These are phyloP conservation scores for Hemileccinum rubropunctum DNA, from an alignment of 768 basidiomycete species.

Conservation along the genomic window DNA sequence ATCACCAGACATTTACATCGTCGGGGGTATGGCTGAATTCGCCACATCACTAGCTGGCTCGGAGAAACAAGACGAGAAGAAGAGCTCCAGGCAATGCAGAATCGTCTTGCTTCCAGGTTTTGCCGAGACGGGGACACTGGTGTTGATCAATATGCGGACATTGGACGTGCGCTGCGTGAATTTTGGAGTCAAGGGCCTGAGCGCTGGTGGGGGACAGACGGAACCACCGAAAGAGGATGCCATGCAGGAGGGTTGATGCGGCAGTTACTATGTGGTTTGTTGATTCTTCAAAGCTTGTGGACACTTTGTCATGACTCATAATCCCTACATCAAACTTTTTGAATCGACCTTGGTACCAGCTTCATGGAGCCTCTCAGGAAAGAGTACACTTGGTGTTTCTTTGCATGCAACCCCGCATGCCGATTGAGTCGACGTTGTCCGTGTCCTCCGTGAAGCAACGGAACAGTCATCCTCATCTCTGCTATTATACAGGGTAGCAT, in stretches of 20 bases:
- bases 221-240: slow-evolving; percentile 5
- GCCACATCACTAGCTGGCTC: slow-evolving; percentile 62
- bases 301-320: too few species aligned
- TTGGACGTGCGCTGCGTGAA: slow-evolving; percentile 64
- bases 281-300: too few species aligned
- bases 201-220: slow-evolving; percentile 14
- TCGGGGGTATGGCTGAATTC: slow-evolving; percentile 90
- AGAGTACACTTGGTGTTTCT: too few species aligned
- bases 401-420: too few species aligned
- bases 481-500: too few species aligned
- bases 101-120: slow-evolving; percentile 84
- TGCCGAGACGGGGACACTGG: slow-evolving; percentile 70
- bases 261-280: background rate
- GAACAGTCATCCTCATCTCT: too few species aligned
- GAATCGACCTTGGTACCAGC: too few species aligned
- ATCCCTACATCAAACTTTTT: too few species aligned
- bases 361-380: too few species aligned
- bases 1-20: slow-evolving; percentile 86
- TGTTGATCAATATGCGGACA: slow-evolving; percentile 75
- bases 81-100: slow-evolving; percentile 48
- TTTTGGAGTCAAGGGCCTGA: slow-evolving; percentile 47
- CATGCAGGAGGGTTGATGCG: slow-evolving; percentile 27
- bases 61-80: slow-evolving; percentile 28
- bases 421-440: too few species aligned
- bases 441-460: too few species aligned